These are phyloP conservation scores for Aspergillus sojae DNA, from an alignment of 2,329 filamentous ascomycete species.

Conservation along the genomic window DNA sequence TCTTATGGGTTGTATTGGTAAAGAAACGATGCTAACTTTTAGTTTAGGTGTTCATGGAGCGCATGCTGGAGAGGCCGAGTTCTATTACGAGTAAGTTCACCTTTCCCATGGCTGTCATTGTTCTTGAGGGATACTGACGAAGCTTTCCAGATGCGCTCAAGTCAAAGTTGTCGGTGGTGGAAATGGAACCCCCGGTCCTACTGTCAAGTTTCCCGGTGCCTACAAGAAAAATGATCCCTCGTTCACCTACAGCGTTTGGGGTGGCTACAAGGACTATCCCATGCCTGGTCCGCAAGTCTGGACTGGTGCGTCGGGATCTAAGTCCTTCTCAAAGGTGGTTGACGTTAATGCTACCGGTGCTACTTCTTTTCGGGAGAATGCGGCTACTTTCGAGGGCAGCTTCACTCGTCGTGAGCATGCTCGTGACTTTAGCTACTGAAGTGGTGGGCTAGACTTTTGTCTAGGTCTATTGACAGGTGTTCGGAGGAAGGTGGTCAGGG, in stretches of 20 bases:
- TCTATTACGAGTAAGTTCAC: background rate
- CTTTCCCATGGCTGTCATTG: background rate
- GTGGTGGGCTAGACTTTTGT: background rate
- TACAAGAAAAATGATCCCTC: constrained; percentile 22
- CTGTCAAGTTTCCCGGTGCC: constrained; percentile 17
- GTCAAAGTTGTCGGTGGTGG: background rate
- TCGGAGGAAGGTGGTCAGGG: no score
- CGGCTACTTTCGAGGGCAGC: background rate
- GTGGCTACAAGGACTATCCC: constrained; percentile 21
- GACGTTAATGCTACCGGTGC: background rate
- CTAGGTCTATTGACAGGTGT: no score
- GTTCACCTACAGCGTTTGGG: constrained; percentile 21
- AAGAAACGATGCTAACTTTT: background rate
- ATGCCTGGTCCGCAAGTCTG: constrained; percentile 24
- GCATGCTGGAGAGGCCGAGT: background rate
- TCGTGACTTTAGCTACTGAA: background rate
- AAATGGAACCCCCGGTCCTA: constrained; percentile 12
- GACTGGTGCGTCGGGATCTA: constrained; percentile 2
- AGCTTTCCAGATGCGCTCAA: background rate
- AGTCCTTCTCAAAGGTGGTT: background rate
- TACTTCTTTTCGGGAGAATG: background rate
- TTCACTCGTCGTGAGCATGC: background rate
- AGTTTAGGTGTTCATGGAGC: background rate
- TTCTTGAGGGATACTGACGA: background rate
- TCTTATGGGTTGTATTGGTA: background rate